A percentile compares a stretch with the other conserved stretches of the same genome.
phyloP scores from a whole-genome alignment of 352 stramenopile species.

The Globisporangium spinosum region DNA sequence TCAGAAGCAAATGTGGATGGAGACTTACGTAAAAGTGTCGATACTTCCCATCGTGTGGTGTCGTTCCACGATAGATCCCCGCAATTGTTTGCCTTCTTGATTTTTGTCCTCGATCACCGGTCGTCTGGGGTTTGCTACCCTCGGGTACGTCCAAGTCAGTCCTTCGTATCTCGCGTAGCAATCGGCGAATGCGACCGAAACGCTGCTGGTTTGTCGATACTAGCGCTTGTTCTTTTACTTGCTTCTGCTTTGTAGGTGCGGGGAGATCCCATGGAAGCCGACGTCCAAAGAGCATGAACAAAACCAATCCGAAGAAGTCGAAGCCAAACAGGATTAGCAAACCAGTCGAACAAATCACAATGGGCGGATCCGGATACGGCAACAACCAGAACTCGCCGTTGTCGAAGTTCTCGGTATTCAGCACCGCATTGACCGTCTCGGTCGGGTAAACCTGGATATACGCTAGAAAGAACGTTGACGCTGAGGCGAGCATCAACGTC shows the following conservation, averaged over 20 bases:
- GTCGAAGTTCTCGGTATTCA: slow-evolving; percentile 39
- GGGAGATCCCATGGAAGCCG: background rate
- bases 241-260: background rate
- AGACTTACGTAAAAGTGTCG: slow-evolving; percentile 3
- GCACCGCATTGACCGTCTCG: slow-evolving; percentile 34
- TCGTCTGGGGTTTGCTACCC: background rate
- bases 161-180: background rate
- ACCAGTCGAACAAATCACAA: slow-evolving; percentile 21
- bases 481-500: slow-evolving; percentile 31
- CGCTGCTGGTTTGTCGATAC: background rate
- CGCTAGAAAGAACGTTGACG: slow-evolving; percentile 32
- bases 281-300: slow-evolving; percentile 28
- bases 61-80: background rate
- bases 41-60: background rate
- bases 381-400: slow-evolving; percentile 50
- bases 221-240: background rate
- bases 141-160: background rate
- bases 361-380: slow-evolving; percentile 17
- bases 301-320: slow-evolving; percentile 30
- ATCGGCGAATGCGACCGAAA: background rate
- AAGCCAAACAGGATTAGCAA: slow-evolving; percentile 31
- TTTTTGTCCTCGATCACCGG: too few species aligned
- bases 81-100: background rate
- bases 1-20: background rate
- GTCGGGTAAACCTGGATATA: slow-evolving; percentile 38